Evolutionary conservation across 148 eudicot species (phyloP).

Genomic region (Fagopyrum tataricum): DNA sequence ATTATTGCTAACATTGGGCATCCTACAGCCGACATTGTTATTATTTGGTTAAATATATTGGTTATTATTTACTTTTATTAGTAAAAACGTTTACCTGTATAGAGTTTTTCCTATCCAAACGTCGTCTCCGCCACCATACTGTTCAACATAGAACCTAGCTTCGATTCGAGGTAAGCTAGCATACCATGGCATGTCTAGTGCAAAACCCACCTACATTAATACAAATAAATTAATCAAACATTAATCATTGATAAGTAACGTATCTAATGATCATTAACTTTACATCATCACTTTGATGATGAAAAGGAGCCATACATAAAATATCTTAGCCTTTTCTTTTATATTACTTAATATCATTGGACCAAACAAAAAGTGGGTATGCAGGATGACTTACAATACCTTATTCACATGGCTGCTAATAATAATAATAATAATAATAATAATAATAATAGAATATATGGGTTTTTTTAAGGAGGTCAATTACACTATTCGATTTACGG

Average conservation of each 20-base stretch:
- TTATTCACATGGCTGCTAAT: no score
- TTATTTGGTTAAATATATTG: no score
- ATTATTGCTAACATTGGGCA: conserved; percentile 66
- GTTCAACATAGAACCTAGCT: conserved; percentile 65
- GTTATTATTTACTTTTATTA: no score
- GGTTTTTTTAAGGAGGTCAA: no score
- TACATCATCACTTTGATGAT: neutral
- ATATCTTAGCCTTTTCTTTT: neutral
- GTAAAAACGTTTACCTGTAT: conserved; percentile 43
- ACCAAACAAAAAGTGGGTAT: neutral
- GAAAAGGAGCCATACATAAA: neutral
- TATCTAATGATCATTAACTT: no score
- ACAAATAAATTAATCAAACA: neutral
- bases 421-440: no score
- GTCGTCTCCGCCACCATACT: conserved; percentile 82
- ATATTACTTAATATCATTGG: no score
- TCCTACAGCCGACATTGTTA: conserved; percentile 30
- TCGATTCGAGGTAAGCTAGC: conserved; percentile 71
- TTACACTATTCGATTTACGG: no score
- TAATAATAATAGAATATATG: no score
- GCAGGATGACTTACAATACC: neutral
- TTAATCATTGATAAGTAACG: neutral
- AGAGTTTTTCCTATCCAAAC: conserved; percentile 90
- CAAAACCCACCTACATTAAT: conserved; percentile 57
- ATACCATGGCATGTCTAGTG: conserved; percentile 74